Percentiles rank a stretch among this genome's conserved stretches.
phyloP scores from a whole-genome alignment of 148 eudicot genomes.

The Cornus controversa region DNA sequence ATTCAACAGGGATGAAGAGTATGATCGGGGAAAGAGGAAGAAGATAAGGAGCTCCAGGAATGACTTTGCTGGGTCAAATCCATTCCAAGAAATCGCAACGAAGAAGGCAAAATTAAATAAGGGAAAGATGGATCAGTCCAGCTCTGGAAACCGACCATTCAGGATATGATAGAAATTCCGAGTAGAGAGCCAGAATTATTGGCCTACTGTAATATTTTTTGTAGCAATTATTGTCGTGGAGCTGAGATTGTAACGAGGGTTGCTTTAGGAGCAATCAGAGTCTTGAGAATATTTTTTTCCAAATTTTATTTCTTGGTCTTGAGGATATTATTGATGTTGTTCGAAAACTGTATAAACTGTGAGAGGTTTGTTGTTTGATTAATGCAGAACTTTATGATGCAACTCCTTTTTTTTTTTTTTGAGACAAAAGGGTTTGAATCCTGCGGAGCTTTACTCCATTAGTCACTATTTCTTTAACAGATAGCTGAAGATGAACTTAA shows the following conservation, averaged over 20 bases:
- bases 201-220: neutral
- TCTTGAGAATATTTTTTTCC: neutral
- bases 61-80: constrained; percentile 62
- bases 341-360: constrained; percentile 5
- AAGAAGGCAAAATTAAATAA: constrained; percentile 49
- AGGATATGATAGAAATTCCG: constrained; percentile 29
- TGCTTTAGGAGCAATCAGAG: constrained; percentile 1
- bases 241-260: neutral
- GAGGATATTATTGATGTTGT: neutral
- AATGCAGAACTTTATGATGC: neutral
- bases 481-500: too few species aligned
- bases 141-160: constrained; percentile 38
- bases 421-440: too few species aligned
- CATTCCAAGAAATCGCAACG: constrained; percentile 69
- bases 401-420: too few species aligned
- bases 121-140: constrained; percentile 27
- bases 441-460: too few species aligned
- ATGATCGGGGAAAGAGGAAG: constrained; percentile 85
- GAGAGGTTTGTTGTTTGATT: neutral
- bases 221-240: neutral
- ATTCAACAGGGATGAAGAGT: constrained; percentile 84
- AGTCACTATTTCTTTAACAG: too few species aligned
- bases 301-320: neutral
- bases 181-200: neutral
- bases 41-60: constrained; percentile 46